Conservation (phyloP, 139 green algal species). For the Ettlia oleoabundans region DNA sequence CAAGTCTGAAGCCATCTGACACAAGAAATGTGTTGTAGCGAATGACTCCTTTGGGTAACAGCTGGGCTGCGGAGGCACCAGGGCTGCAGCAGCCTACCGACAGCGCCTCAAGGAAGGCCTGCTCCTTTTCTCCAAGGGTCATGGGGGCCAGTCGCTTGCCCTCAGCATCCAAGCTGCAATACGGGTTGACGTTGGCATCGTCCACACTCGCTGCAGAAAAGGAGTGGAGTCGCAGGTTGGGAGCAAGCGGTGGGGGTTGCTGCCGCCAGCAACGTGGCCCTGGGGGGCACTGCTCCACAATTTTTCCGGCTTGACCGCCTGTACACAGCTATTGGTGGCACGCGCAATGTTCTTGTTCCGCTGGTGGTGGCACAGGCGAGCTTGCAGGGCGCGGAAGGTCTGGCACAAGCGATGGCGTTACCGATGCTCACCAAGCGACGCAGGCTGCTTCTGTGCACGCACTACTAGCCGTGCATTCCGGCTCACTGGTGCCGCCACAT, state of each 20-base stretch:
- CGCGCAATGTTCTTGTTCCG: neutral
- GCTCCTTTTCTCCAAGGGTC: conserved; percentile 85
- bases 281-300: too few relatives aligned
- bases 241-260: neutral
- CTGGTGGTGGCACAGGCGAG: too few relatives aligned
- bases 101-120: conserved; percentile 84
- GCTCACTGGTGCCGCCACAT: neutral
- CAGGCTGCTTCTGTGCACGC: conserved; percentile 8
- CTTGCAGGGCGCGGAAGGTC: too few relatives aligned
- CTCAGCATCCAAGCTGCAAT: conserved; percentile 38
- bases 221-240: neutral
- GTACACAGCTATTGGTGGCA: neutral
- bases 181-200: conserved; percentile 40
- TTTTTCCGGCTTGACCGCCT: too few relatives aligned
- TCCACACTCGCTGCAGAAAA: conserved; percentile 19
- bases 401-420: neutral
- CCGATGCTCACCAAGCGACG: neutral
- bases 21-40: too few relatives aligned
- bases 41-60: too few relatives aligned
- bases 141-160: conserved; percentile 25
- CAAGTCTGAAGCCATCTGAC: too few relatives aligned
- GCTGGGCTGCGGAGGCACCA: too few relatives aligned
- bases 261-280: too few relatives aligned
- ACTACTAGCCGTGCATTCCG: neutral
- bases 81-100: conserved; percentile 34